phyloP scores from a whole-genome alignment of 164 flowering plant genomes.

The Magnolia kwangsiensis region DNA sequence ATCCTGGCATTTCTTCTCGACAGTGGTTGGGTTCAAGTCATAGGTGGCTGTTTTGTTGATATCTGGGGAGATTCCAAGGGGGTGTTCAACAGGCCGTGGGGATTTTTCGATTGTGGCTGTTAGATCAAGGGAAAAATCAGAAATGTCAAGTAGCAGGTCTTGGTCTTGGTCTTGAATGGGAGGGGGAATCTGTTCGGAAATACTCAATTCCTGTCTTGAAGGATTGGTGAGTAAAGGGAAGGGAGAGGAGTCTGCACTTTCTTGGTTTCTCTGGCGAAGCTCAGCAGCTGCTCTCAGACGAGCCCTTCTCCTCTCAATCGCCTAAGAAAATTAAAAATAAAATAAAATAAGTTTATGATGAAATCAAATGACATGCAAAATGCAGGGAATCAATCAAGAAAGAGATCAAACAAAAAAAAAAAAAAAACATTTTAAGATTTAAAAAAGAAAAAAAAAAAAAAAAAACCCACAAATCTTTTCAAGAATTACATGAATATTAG shows the following conservation, averaged over 20 bases:
- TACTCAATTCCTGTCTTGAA: constrained; percentile 15
- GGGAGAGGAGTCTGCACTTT: not conserved
- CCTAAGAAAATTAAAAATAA: constrained; percentile 30
- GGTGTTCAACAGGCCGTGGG: constrained; percentile 24
- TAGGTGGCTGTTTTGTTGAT: not conserved
- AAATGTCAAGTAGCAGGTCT: not conserved
- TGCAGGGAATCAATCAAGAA: not conserved
- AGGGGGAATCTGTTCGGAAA: constrained; percentile 17
- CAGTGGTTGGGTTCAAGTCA: not conserved
- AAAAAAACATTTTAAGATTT: no score
- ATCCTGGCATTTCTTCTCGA: constrained; percentile 57
- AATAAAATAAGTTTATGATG: not conserved
- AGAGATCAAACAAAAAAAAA: not conserved
- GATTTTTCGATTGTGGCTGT: constrained; percentile 7
- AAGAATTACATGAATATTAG: no score
- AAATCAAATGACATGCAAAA: no score
- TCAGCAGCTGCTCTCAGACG: constrained; percentile 34
- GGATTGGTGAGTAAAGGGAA: constrained; percentile 26
- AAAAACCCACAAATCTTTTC: no score
- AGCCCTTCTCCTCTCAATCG: constrained; percentile 71
- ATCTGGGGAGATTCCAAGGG: constrained; percentile 40
- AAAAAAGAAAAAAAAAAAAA: no score
- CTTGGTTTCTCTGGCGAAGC: constrained; percentile 7
- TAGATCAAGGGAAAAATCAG: constrained; percentile 11
- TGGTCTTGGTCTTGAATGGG: constrained; percentile 4